Base-by-base conservation (phyloP, 768 basidiomycete genomes). In the Lentinula sp. region DNA sequence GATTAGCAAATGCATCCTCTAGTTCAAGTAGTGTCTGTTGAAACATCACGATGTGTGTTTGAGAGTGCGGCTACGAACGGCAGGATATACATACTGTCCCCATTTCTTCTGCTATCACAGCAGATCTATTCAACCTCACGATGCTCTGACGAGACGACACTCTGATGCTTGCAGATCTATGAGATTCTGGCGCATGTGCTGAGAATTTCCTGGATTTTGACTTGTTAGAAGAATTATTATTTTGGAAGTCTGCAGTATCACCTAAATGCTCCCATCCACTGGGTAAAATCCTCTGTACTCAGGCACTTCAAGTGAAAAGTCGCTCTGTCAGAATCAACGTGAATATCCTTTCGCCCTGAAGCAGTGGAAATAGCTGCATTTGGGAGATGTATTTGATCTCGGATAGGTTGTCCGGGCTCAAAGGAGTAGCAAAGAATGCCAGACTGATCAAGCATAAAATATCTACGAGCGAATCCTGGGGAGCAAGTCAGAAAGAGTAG, bases 221-320 rank as follows among this genome's bases (percentile, higher is more conserved):
- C 23, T 36, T 18, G 35, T 46, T 23, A 43, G 37, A n/a, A 10
- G n/a, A 45, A 28, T 13, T 13, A 9, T 8, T 23, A 33, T 20
- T 9, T 28, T 9, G 16, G 33, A 57, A 39, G 0, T 28, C 16
- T n/a, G 43, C 16, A 45, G 33, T 23, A 72, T 72, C 66, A 88
- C 90, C 91, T 85, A 68, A 92, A 83, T 32, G 87, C 85, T 28
- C 76, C 64, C 82, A 90, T 88, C 91, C 91, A 93, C 52, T 68
- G 74, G 53, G 85, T 74, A 64, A 91, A 93, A 67, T 93, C 91
- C 8, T 85, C 82, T 16, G 73, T 72, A 51, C 75, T 85, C n/a
- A 91, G 72, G 69, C 89, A 91, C 71, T 87, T 90, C 63, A 93
- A 82, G 71, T 93, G 91, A 69, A 93, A 93, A 0, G 89, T 93